phyloP scores from a whole-genome alignment of 2,329 filamentous ascomycete species.

The Simplicillium sp. region DNA sequence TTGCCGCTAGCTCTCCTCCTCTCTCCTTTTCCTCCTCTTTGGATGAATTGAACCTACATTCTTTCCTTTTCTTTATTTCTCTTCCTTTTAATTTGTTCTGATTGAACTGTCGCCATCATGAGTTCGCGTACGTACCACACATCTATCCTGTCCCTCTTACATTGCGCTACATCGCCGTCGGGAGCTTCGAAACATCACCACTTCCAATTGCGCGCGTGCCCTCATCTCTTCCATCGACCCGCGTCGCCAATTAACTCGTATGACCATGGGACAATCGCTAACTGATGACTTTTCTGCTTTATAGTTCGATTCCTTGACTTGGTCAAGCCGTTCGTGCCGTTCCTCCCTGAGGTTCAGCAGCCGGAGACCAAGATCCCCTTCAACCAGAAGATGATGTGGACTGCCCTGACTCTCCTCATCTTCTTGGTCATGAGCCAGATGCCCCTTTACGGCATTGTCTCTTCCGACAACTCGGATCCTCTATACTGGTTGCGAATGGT shows the following conservation, averaged over 20 bases:
- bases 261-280: constrained; percentile 20
- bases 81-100: constrained; percentile 10
- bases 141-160: background rate
- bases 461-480: constrained; percentile 94
- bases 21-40: constrained; percentile 23
- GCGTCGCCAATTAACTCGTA: constrained; percentile 7
- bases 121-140: constrained; percentile 40
- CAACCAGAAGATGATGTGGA: constrained; percentile 98
- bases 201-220: background rate
- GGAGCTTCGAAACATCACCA: too few relatives aligned
- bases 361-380: constrained; percentile 98
- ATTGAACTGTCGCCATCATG: constrained; percentile 21
- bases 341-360: constrained; percentile 97
- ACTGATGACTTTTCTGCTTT: constrained; percentile 11
- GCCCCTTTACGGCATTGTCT: constrained; percentile 98
- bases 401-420: constrained; percentile 86
- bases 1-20: constrained; percentile 24
- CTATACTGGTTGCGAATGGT: constrained; percentile 99
- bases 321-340: constrained; percentile 98
- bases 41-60: constrained; percentile 30
- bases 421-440: constrained; percentile 99
- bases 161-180: background rate
- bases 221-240: constrained; percentile 1
- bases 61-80: constrained; percentile 16
- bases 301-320: constrained; percentile 98